These are phyloP conservation scores for Linaria vulgaris DNA, from an alignment of 257 asterid species.

Conservation along the genomic window DNA sequence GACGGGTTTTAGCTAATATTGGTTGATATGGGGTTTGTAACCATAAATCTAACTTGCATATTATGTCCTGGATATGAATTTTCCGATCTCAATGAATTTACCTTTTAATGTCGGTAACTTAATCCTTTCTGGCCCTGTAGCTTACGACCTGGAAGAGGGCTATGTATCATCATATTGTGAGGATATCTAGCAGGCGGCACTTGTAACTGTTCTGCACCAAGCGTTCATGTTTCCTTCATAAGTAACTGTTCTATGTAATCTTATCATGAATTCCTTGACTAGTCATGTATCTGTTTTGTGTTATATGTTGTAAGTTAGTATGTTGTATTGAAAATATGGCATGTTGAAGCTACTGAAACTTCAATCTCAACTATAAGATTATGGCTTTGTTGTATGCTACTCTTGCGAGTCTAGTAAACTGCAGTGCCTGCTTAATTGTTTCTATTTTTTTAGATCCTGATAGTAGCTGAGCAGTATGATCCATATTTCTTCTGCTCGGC, in stretches of 20 bases:
- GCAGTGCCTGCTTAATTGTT: neutral
- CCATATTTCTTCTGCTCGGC: no score
- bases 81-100: slow-evolving; percentile 32
- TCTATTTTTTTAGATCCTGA: neutral
- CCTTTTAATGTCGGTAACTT: slow-evolving; percentile 44
- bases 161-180: slow-evolving; percentile 10
- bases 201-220: neutral
- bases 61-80: slow-evolving; percentile 24
- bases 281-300: slow-evolving; percentile 8
- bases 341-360: slow-evolving; percentile 33
- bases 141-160: neutral
- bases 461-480: no score
- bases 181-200: neutral
- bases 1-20: neutral
- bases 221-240: slow-evolving; percentile 18
- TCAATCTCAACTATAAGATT: slow-evolving; percentile 13
- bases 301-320: slow-evolving; percentile 5
- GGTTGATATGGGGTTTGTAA: neutral
- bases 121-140: slow-evolving; percentile 22
- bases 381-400: slow-evolving; percentile 12
- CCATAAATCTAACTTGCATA: neutral
- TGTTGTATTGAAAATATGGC: slow-evolving; percentile 9
- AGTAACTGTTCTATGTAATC: slow-evolving; percentile 3
- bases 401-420: slow-evolving; percentile 4
- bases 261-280: neutral